Evolutionary conservation across 2,329 filamentous ascomycete genomes (phyloP), one percentile per base, ranked within the genome.

Genomic region (Calycina marina): DNA sequence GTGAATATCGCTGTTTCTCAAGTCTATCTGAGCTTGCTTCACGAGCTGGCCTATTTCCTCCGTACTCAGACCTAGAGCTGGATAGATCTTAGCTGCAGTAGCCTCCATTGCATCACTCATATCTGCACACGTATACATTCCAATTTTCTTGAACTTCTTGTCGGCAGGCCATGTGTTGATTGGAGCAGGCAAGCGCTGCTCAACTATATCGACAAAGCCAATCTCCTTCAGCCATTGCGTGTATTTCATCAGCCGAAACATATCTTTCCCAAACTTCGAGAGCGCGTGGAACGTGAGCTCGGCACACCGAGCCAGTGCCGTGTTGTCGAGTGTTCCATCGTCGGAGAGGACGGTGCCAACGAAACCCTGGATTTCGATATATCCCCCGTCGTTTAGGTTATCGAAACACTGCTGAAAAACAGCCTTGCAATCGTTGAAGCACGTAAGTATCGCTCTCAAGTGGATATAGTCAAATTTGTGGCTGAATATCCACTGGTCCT

Each of bases 401-500:
- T 75, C 62, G 33, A 85, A 34, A 2, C 25, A 16, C 15, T 29
- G 24, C 20, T 20, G 17, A 22, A 25, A 26, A 10, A 34, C 20
- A 5, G 4, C 11, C n/a, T 16, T 4, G 6, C 18, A 26, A 26
- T 29, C 26, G n/a, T 17, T 14, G 26, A 34, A 34, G 18, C 32
- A 34, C 16, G 26, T 18, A 6, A 34, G 25, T 22, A 48, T 34
- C 17, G 38, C 33, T 11, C 71, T 60, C 12, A 63, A 60, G 44
- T 73, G 67, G 30, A 74, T 63, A 38, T 70, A 71, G 47, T 74
- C 69, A 35, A 74, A 73, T 33, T 66, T 59, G 33, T 67, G 47
- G 4, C 59, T 60, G 18, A 37, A 45, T 3, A 59, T 50, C 56
- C 57, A 59, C 18, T 50, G 42, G 12, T 65, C 58, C 45, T 72